These are phyloP conservation scores for Diplodia seriata DNA, from an alignment of 2,329 filamentous ascomycete species.

Conservation along the genomic window DNA sequence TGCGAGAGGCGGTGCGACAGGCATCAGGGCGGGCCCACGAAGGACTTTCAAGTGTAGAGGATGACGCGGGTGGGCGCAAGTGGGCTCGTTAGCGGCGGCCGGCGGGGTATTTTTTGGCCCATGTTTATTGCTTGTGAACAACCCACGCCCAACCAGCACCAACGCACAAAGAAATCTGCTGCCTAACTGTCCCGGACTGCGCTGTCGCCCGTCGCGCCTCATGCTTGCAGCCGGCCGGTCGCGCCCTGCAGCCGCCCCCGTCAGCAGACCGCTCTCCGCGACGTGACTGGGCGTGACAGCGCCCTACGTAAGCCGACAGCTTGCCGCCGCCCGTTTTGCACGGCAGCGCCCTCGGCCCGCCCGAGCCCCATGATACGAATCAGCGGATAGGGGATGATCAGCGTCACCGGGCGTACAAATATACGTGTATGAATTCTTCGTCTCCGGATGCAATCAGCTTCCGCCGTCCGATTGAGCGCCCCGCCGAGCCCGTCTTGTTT, in stretches of 20 bases:
- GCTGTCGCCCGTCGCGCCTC: not conserved
- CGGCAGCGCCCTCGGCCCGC: slow-evolving; percentile 21
- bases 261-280: not conserved
- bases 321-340: slow-evolving; percentile 5
- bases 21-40: slow-evolving; percentile 31
- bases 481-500: slow-evolving; percentile 8
- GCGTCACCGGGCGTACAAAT: slow-evolving; percentile 1
- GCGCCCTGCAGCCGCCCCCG: slow-evolving; percentile 8
- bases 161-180: slow-evolving; percentile 27
- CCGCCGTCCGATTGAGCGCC: not conserved
- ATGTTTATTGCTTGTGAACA: slow-evolving; percentile 19
- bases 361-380: slow-evolving; percentile 25
- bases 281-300: not conserved
- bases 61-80: slow-evolving; percentile 31
- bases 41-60: slow-evolving; percentile 31
- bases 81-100: slow-evolving; percentile 26
- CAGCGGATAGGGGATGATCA: slow-evolving; percentile 29
- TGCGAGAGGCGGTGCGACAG: slow-evolving; percentile 25
- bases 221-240: not conserved
- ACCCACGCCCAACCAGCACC: slow-evolving; percentile 19
- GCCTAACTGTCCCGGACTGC: not conserved
- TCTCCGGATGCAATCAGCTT: slow-evolving; percentile 15
- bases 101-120: slow-evolving; percentile 30
- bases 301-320: slow-evolving; percentile 21
- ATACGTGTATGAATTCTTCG: not conserved